A percentile compares a stretch with the other conserved stretches of the same genome.
phyloP scores from a whole-genome alignment of 306 rosid genomes.

The Medicago arabica region DNA sequence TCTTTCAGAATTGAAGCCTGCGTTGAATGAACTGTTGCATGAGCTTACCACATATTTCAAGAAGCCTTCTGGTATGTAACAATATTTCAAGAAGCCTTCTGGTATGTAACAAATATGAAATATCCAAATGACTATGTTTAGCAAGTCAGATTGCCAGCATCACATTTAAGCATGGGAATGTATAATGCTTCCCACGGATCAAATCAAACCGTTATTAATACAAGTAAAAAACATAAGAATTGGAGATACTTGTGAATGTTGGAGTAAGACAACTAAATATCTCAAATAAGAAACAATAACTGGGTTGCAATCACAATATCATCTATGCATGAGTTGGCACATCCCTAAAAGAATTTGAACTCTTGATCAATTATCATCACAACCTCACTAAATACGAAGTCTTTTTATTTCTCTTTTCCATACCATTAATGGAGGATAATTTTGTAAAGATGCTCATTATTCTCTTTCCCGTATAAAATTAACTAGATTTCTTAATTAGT shows the following conservation, averaged over 20 bases:
- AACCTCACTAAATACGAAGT: neutral
- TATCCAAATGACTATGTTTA: conserved; percentile 31
- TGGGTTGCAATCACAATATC: neutral
- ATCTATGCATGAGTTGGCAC: conserved; percentile 5
- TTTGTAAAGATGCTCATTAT: too few relatives aligned
- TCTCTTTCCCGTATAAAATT: too few relatives aligned
- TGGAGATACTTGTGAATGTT: conserved; percentile 10
- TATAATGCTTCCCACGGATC: conserved; percentile 2
- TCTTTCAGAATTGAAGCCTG: conserved; percentile 90
- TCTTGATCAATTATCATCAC: neutral
- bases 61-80: conserved; percentile 19
- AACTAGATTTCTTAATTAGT: too few relatives aligned
- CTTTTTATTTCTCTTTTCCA: too few relatives aligned
- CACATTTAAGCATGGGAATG: conserved; percentile 16
- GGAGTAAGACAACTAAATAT: conserved; percentile 8
- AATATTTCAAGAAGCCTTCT: conserved; percentile 34
- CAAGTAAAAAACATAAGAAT: conserved; percentile 10
- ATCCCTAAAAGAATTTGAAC: neutral
- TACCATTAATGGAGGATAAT: too few relatives aligned
- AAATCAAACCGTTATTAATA: conserved; percentile 2
- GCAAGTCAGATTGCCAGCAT: conserved; percentile 25
- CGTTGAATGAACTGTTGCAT: conserved; percentile 31
- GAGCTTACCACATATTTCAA: conserved; percentile 32
- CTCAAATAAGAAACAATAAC: conserved; percentile 8
- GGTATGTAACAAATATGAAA: conserved; percentile 12